A percentile compares a stretch with the other conserved stretches of the same genome.
These are phyloP conservation scores for Puya raimondii DNA, from an alignment of 176 grass and related monocot genomes.

Conservation along the genomic window DNA sequence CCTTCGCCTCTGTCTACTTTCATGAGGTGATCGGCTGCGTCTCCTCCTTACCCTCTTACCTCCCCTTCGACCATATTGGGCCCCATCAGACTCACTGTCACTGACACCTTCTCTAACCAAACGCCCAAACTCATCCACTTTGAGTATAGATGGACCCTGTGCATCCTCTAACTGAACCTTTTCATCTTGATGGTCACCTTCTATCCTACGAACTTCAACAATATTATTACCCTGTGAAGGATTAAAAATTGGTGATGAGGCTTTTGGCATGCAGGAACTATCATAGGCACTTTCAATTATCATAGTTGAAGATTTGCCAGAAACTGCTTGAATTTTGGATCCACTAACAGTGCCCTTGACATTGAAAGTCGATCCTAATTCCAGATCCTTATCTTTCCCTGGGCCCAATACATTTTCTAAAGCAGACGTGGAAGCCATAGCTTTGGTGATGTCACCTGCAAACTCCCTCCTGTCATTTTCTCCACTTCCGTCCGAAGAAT, in stretches of 20 bases:
- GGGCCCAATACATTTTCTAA: not conserved
- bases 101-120: slow-evolving; percentile 36
- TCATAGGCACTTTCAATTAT: not conserved
- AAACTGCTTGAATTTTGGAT: not conserved
- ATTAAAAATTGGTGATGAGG: slow-evolving; percentile 2
- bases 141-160: slow-evolving; percentile 26
- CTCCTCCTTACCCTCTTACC: slow-evolving; percentile 25
- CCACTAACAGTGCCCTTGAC: not conserved
- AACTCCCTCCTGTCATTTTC: slow-evolving; percentile 18
- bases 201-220: not conserved
- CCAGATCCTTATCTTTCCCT: slow-evolving; percentile 23
- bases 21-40: slow-evolving; percentile 33
- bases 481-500: slow-evolving; percentile 56
- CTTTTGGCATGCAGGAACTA: not conserved
- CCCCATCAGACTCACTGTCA: slow-evolving; percentile 35
- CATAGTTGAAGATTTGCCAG: not conserved
- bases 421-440: slow-evolving; percentile 7
- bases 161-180: slow-evolving; percentile 30
- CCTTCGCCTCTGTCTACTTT: slow-evolving; percentile 12
- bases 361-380: not conserved
- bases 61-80: slow-evolving; percentile 26
- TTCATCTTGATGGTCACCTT: slow-evolving; percentile 19
- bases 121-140: slow-evolving; percentile 28
- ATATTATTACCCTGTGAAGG: not conserved
- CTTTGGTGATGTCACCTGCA: slow-evolving; percentile 23